Conservation (phyloP, 305 asterid species). For the Fraxinus velutina region DNA sequence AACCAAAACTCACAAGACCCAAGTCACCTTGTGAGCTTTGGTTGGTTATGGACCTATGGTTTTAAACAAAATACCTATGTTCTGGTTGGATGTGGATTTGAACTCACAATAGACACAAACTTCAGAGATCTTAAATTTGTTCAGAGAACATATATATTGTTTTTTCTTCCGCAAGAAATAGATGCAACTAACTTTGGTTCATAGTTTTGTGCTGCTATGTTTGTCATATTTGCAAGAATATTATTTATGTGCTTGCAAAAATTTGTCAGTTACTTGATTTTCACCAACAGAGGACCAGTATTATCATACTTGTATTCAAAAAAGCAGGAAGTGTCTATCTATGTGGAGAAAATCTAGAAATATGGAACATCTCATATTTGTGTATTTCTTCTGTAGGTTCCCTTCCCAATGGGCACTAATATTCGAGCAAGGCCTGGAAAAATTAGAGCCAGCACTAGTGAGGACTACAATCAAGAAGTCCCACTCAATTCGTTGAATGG, state of each 20-base stretch:
- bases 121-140: not conserved
- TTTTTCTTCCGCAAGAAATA: not conserved
- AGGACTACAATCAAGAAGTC: constrained; percentile 59
- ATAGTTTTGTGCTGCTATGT: not conserved
- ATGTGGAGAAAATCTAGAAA: not conserved
- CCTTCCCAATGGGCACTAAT: constrained; percentile 93
- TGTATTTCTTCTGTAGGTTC: constrained; percentile 55
- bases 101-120: not conserved
- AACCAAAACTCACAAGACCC: not conserved
- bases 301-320: not conserved
- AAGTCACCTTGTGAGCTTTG: not conserved
- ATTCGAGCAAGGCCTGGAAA: constrained; percentile 72
- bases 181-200: not conserved
- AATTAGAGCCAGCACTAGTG: constrained; percentile 50
- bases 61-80: not conserved
- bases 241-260: not conserved
- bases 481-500: constrained; percentile 38
- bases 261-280: not conserved
- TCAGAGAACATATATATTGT: not conserved
- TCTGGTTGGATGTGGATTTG: not conserved
- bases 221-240: not conserved
- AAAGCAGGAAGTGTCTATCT: not conserved
- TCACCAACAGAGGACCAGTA: not conserved
- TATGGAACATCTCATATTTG: constrained; percentile 3
- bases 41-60: not conserved